Percentiles rank a stretch among this genome's conserved stretches.
These are phyloP conservation scores for Aspergillus incahuasiensis DNA, from an alignment of 495 filamentous ascomycete genomes.

Conservation along the genomic window DNA sequence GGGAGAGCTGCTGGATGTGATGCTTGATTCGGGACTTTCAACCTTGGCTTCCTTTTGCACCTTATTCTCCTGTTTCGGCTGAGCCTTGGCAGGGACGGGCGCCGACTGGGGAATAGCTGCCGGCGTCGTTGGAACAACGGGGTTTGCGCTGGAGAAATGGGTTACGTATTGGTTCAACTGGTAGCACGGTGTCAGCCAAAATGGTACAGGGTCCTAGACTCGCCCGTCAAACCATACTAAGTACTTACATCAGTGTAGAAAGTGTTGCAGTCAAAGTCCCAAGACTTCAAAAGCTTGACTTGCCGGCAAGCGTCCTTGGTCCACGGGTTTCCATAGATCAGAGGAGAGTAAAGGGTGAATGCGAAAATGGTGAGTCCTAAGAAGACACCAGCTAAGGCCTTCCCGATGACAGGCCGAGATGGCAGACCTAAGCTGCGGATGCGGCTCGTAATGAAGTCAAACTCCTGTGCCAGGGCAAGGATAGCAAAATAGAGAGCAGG, in stretches of 20 bases:
- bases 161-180: conserved; percentile 44
- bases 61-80: conserved; percentile 18
- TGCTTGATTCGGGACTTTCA: conserved; percentile 30
- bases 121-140: conserved; percentile 26
- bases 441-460: conserved; percentile 75
- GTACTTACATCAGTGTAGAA: conserved; percentile 82
- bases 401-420: conserved; percentile 69
- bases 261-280: conserved; percentile 97
- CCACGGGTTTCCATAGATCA: conserved; percentile 93
- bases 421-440: conserved; percentile 61
- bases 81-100: conserved; percentile 15
- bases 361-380: conserved; percentile 64
- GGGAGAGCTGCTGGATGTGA: conserved; percentile 43
- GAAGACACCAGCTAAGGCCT: conserved; percentile 62
- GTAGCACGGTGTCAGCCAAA: conserved; percentile 23
- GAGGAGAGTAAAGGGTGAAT: conserved; percentile 81
- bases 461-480: conserved; percentile 79
- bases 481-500: conserved; percentile 94
- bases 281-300: conserved; percentile 80
- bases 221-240: conserved; percentile 30
- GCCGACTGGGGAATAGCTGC: conserved; percentile 14
- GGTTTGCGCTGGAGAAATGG: conserved; percentile 18
- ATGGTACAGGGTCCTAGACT: conserved; percentile 20
- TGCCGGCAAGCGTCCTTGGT: conserved; percentile 78
- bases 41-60: conserved; percentile 15